A percentile compares a stretch with the other conserved stretches of the same genome.
Evolutionary conservation across 2,329 filamentous ascomycete species (phyloP).

Genomic region (Aspergillus sp.): DNA sequence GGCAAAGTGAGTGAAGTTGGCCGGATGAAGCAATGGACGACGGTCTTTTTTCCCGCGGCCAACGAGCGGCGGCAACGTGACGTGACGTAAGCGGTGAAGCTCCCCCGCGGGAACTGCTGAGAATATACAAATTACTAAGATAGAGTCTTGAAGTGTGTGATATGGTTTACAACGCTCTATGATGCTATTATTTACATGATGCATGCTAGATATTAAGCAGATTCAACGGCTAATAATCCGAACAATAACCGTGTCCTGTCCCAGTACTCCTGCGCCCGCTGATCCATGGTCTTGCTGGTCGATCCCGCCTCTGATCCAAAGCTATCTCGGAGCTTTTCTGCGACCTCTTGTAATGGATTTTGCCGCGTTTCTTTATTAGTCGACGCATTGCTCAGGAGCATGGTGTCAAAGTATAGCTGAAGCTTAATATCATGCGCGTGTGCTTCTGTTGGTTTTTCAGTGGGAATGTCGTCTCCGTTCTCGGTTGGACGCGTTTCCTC

Average conservation of each 20-base stretch:
- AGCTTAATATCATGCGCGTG: slow-evolving; percentile 33
- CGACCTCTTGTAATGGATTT: slow-evolving; percentile 44
- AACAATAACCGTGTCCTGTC: slow-evolving; percentile 80
- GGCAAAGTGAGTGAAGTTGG: neutral
- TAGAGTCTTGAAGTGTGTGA: neutral
- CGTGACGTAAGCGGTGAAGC: slow-evolving; percentile 28
- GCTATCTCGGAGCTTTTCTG: slow-evolving; percentile 46
- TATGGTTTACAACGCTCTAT: neutral
- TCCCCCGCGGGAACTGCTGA: slow-evolving; percentile 17
- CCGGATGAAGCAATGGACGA: slow-evolving; percentile 5
- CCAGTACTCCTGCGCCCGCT: slow-evolving; percentile 74
- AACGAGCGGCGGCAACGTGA: slow-evolving; percentile 21
- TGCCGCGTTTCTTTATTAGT: slow-evolving; percentile 12
- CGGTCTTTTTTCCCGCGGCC: slow-evolving; percentile 25
- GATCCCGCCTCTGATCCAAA: slow-evolving; percentile 50
- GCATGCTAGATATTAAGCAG: neutral
- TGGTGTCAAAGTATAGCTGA: slow-evolving; percentile 39
- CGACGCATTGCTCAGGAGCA: slow-evolving; percentile 33
- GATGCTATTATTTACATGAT: slow-evolving; percentile 5
- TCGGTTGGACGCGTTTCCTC: slow-evolving; percentile 6
- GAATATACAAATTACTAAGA: no score
- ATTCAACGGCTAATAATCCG: slow-evolving; percentile 61
- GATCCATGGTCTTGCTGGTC: slow-evolving; percentile 56
- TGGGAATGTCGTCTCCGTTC: slow-evolving; percentile 4
- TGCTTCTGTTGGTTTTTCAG: neutral